Percentiles rank a stretch among this genome's conserved stretches.
Evolutionary conservation across 768 basidiomycete species (phyloP).

Genomic region (Kwoniella pini): DNA sequence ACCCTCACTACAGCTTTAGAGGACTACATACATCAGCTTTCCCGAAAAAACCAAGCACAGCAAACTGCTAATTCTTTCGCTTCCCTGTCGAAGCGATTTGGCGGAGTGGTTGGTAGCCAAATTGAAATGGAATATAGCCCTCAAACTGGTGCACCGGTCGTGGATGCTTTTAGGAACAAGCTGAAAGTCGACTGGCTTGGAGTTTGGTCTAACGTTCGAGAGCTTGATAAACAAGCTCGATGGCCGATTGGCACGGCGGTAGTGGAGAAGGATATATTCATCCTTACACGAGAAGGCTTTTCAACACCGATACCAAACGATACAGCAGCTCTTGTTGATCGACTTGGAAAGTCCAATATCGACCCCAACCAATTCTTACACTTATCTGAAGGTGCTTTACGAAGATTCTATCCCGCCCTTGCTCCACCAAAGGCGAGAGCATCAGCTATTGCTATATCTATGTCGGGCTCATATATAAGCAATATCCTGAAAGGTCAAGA

Average conservation of each 20-base stretch:
- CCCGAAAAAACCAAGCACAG: conserved; percentile 59
- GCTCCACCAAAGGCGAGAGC: conserved; percentile 24
- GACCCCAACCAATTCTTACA: conserved; percentile 21
- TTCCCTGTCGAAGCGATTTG: conserved; percentile 72
- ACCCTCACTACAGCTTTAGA: conserved; percentile 80
- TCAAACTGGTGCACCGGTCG: conserved; percentile 74
- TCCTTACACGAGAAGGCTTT: conserved; percentile 57
- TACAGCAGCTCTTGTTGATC: conserved; percentile 15
- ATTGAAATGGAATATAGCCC: conserved; percentile 71
- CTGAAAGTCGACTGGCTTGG: conserved; percentile 95
- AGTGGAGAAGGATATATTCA: conserved; percentile 55
- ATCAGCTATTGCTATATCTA: conserved; percentile 23
- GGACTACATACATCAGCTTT: conserved; percentile 73
- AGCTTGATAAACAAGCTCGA: conserved; percentile 66
- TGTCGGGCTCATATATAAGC: conserved; percentile 22
- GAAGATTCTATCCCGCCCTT: conserved; percentile 25
- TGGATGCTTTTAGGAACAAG: conserved; percentile 78
- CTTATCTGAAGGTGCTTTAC: conserved; percentile 26
- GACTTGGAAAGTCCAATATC: conserved; percentile 16
- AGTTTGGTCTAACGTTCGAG: conserved; percentile 84
- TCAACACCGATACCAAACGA: conserved; percentile 23
- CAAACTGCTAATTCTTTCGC: conserved; percentile 57
- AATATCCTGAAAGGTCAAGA: conserved; percentile 15
- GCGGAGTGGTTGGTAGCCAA: conserved; percentile 80
- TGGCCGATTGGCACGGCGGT: conserved; percentile 44